These are phyloP conservation scores for Phycomyces nitens DNA, from an alignment of 192 early-diverging fungal species.

Conservation along the genomic window DNA sequence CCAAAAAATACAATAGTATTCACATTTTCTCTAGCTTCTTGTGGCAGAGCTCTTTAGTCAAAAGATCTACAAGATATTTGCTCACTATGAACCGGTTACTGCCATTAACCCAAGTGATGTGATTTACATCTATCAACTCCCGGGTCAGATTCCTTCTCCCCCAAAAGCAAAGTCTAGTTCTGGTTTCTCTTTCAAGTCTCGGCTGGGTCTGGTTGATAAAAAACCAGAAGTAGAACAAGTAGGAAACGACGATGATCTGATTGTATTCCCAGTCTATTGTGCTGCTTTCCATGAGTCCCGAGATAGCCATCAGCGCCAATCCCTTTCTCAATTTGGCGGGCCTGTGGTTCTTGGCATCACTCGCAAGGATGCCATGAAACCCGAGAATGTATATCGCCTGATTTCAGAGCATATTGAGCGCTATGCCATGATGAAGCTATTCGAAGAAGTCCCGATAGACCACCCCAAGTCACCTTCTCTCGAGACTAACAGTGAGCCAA, in stretches of 20 bases:
- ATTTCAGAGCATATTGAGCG: conserved; percentile 38
- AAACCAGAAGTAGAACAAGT: not conserved
- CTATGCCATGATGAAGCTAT: conserved; percentile 40
- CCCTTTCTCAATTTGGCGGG: conserved; percentile 20
- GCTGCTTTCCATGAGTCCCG: conserved; percentile 26
- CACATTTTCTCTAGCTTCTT: conserved; percentile 21
- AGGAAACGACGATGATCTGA: conserved; percentile 2
- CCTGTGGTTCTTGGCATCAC: conserved; percentile 43
- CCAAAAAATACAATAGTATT: not conserved
- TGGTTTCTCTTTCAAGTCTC: not conserved
- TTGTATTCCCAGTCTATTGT: conserved; percentile 29
- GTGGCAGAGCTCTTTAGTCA: conserved; percentile 49
- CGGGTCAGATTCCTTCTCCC: conserved; percentile 11
- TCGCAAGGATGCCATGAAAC: conserved; percentile 31
- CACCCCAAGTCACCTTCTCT: conserved; percentile 2
- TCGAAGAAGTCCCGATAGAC: conserved; percentile 4
- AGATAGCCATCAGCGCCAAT: conserved; percentile 15
- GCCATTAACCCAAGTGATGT: conserved; percentile 20
- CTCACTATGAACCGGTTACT: conserved; percentile 43
- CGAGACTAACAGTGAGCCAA: conserved; percentile 29
- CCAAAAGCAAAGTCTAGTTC: not conserved
- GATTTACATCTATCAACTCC: conserved; percentile 26
- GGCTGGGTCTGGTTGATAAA: too few species aligned
- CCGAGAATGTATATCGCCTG: conserved; percentile 30
- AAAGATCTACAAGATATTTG: conserved; percentile 54